Evolutionary conservation across 2,329 filamentous ascomycete species (phyloP), one percentile per base, ranked within the genome.

Genomic region (Pyricularia sp.): DNA sequence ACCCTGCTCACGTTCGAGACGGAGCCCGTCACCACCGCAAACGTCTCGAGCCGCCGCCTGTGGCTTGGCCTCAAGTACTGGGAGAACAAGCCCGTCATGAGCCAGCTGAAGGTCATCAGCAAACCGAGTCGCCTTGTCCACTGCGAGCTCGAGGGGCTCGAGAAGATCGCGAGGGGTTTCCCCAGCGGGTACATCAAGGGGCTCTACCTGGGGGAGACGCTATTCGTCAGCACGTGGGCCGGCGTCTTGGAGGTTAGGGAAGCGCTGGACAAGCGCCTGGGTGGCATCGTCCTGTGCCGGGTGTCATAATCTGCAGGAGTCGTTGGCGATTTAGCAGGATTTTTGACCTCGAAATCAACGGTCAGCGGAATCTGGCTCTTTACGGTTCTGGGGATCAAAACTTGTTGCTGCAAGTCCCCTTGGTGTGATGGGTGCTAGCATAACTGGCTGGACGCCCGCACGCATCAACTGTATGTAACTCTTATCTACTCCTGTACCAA

Each of bases 21-120:
- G 14, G 85, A 86, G 71, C 82, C 82, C 17, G 83, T 92, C 69
- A 93, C 90, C 65, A 82, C 83, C 71, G 83, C 82, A 74, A 97
- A 96, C 79, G 87, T 93, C 55, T 86, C 93, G 4, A 85, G 83
- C 58, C 85, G 92, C 76, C 85, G 94, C 70, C 81, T 97, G 72
- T 97, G 94, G 94, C 80, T 97, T 14, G 93, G 93, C 0, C 82
- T 97, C 75, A 97, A 97, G 82, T 97, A 97, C 85, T 92, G 87
- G 87, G 88, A 93, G 73, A 91, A 91, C 76, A 84, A 89, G 78
- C 92, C 94, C 6, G 93, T 97, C 26, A 80, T 97, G 73, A 83
- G 83, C 71, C 84, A 87, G 72, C 84, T 94, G 75, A 78, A 79
- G 66, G 78, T 90, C 76, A 82, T 97, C 70, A 90, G 86, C 75